Base-by-base conservation (phyloP, 768 basidiomycete genomes). In the Baorangia bicolor region DNA sequence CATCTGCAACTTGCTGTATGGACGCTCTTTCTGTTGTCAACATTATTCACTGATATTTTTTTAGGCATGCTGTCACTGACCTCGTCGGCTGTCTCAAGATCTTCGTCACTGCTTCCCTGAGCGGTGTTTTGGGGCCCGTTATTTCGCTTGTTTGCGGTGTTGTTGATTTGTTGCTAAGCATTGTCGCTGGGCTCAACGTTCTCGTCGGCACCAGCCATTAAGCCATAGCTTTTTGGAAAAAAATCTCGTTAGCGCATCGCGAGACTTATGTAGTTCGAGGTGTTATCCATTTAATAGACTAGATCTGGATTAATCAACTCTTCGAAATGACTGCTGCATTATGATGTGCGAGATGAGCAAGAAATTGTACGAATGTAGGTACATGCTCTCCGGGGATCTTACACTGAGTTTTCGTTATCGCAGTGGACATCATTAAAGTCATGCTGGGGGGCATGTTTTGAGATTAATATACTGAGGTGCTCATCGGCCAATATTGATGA, bases 11-110 rank as follows among this genome's bases (percentile, higher is more conserved):
- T 31, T 60, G 21, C 42, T 61, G 60, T 61, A 46, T 30, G 27
- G 2, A 13, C 5, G 2, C 2, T 40, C 8, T 20, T 34, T 16
- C 0, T 18, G 10, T 12, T 25, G 10, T 3, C 10, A 1, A 18
- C 0, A 25, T 20, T 9, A 2, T 33, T 30, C 14, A 47, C 23
- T 57, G 18, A n/a, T 5, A 3, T 34, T 18, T 13, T n/a, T 2
- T 11, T 30, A 58, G 57, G 4, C 2, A 41, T 3, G 31, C 42
- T 11, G 18, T 56, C 6, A 3, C 5, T 3, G 33, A 7, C 0
- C 49, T 61, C 21, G 35, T 56, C 5, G 50, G 20, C 2, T 51
- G 49, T 23, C 43, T 60, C 23, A n/a, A 60, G 25, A 9, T 51
- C 18, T 52, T 60, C 8, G 53, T 44, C 18, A 10, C 1, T 18